Conservation (phyloP, 495 filamentous ascomycete species). For the Tuber indicum region DNA sequence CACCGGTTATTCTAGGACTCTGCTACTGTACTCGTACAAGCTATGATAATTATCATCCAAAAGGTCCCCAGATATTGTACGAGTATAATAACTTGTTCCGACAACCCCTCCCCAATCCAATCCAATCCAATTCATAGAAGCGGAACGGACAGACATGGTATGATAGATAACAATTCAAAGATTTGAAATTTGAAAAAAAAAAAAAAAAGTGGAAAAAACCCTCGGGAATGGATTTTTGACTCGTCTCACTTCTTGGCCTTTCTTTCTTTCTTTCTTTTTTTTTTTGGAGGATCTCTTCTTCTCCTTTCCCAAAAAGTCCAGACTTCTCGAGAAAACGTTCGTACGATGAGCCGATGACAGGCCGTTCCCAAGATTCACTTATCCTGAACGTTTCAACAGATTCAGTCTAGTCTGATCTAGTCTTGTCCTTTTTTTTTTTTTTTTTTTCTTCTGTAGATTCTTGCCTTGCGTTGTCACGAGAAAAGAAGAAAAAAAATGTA, state of each 20-base stretch:
- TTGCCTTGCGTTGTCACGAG: neutral
- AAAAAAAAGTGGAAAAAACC: neutral
- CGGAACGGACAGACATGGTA: neutral
- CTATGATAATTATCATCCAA: no score
- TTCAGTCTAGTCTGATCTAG: neutral
- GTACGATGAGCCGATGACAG: neutral
- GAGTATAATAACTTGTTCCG: no score
- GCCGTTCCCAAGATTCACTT: slow-evolving; percentile 1
- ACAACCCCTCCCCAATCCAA: no score
- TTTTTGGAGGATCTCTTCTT: neutral
- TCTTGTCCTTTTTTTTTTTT: neutral
- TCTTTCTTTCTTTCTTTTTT: neutral
- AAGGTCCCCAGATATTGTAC: no score
- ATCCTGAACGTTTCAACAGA: slow-evolving; percentile 4
- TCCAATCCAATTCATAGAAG: neutral
- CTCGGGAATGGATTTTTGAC: neutral
- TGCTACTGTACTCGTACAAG: no score
- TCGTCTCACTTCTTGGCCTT: neutral
- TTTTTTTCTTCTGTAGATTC: neutral
- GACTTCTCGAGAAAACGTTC: neutral
- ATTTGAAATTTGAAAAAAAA: no score
- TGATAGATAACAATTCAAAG: no score
- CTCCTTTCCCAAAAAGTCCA: neutral
- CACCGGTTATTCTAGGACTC: no score
- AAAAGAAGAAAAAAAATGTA: neutral